Conservation (phyloP, 2,329 filamentous ascomycete species). For the Zalaria sp. region DNA sequence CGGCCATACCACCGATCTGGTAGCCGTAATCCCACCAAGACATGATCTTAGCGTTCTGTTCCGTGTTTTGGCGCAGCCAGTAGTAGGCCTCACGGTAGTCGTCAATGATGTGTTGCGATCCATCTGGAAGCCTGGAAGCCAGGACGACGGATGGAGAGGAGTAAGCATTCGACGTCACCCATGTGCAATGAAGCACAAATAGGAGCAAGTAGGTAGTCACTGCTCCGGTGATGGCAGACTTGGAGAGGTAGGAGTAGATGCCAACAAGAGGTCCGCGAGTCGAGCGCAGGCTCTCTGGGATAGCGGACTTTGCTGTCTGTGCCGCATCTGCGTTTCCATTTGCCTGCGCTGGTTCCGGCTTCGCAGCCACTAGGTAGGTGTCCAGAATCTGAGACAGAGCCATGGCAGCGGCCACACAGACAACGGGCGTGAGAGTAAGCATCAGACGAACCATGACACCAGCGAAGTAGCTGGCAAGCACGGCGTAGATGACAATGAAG, state of each 20-base stretch:
- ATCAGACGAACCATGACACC: slow-evolving; percentile 99
- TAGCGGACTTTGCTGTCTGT: slow-evolving; percentile 41
- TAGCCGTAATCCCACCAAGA: slow-evolving; percentile 99
- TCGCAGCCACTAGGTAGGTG: slow-evolving; percentile 58
- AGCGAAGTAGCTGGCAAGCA: slow-evolving; percentile 93
- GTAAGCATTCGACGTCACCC: slow-evolving; percentile 98
- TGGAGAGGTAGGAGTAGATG: slow-evolving; percentile 69
- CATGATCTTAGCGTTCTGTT: slow-evolving; percentile 94
- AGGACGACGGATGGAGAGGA: slow-evolving; percentile 95
- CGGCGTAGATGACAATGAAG: slow-evolving; percentile 93
- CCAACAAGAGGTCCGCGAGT: slow-evolving; percentile 63
- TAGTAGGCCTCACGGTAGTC: slow-evolving; percentile 99
- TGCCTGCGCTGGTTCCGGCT: slow-evolving; percentile 35
- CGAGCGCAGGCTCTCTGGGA: slow-evolving; percentile 49
- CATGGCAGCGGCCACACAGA: slow-evolving; percentile 86
- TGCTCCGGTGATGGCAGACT: slow-evolving; percentile 57
- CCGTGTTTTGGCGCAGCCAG: slow-evolving; percentile 96
- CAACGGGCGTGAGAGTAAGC: slow-evolving; percentile 90
- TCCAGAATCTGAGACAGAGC: slow-evolving; percentile 80
- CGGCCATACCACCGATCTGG: slow-evolving; percentile 98
- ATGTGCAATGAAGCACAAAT: slow-evolving; percentile 95
- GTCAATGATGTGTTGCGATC: slow-evolving; percentile 95
- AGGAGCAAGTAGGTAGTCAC: slow-evolving; percentile 72
- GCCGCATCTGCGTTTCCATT: slow-evolving; percentile 28
- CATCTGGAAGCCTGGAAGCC: slow-evolving; percentile 82